phyloP scores from a whole-genome alignment of 2,329 filamentous ascomycete species.

The Plectosphaerella sp. region DNA sequence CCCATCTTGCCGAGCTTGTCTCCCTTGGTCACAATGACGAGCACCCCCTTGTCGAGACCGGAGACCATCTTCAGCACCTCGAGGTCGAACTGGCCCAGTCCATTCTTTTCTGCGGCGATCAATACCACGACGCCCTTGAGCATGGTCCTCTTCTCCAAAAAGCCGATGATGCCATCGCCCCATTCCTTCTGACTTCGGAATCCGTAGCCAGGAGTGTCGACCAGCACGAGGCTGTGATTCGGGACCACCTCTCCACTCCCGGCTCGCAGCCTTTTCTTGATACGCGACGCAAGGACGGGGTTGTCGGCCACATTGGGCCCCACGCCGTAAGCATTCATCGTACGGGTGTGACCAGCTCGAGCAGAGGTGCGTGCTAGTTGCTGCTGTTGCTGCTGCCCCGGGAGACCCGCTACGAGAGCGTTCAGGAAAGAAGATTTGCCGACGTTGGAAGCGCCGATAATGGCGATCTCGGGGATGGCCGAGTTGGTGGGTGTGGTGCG shows the following conservation, averaged over 20 bases:
- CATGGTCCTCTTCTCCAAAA: constrained; percentile 39
- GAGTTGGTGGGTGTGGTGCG: constrained; percentile 45
- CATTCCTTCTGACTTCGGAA: constrained; percentile 41
- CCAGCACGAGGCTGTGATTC: constrained; percentile 40
- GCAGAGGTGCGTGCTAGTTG: constrained; percentile 44
- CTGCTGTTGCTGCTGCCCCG: constrained; percentile 35
- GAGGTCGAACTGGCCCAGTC: background rate
- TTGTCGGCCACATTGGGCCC: constrained; percentile 26
- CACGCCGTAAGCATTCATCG: constrained; percentile 53
- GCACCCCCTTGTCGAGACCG: constrained; percentile 31
- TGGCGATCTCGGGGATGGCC: constrained; percentile 59
- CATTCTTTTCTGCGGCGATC: constrained; percentile 46
- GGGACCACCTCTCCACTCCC: constrained; percentile 33
- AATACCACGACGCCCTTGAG: constrained; percentile 50
- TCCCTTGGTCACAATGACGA: constrained; percentile 52
- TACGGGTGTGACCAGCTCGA: constrained; percentile 46
- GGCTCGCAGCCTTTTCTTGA: constrained; percentile 7
- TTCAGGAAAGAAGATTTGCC: constrained; percentile 90
- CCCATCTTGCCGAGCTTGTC: constrained; percentile 37
- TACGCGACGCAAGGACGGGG: background rate
- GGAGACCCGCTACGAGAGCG: constrained; percentile 43
- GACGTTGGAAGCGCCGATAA: constrained; percentile 84
- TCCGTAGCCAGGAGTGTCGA: constrained; percentile 50
- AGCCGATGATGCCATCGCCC: constrained; percentile 48
- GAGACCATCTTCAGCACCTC: constrained; percentile 3